Conservation (phyloP, 306 rosid genomes). For the Trifolium dubium region DNA sequence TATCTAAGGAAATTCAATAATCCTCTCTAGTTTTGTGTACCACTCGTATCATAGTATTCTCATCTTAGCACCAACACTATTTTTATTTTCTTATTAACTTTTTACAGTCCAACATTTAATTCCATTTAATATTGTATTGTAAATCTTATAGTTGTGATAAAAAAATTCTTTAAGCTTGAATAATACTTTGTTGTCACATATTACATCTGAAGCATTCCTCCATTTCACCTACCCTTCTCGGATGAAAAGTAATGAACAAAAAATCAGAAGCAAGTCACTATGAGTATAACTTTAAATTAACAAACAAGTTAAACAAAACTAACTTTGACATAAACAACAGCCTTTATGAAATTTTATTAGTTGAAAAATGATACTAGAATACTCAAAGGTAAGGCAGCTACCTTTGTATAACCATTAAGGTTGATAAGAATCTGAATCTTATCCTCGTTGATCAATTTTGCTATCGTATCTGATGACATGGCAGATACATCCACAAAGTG, state of each 20-base stretch:
- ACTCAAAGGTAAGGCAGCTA: slow-evolving; percentile 25
- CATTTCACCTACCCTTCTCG: neutral
- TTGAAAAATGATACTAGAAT: neutral
- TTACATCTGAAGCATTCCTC: slow-evolving; percentile 7
- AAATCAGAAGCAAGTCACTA: neutral
- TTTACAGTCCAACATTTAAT: neutral
- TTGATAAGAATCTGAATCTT: slow-evolving; percentile 88
- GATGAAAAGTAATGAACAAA: neutral
- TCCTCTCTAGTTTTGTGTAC: neutral
- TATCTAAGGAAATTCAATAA: neutral
- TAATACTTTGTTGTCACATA: neutral
- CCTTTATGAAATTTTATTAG: neutral
- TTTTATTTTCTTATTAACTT: neutral
- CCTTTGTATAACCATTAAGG: slow-evolving; percentile 99
- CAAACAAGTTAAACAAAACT: slow-evolving; percentile 18
- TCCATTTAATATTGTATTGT: neutral
- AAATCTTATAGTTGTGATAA: neutral
- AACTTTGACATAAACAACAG: neutral
- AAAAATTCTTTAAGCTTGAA: neutral
- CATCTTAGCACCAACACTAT: neutral
- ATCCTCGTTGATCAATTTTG: slow-evolving; percentile 84
- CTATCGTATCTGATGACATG: slow-evolving; percentile 86
- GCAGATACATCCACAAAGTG: slow-evolving; percentile 91
- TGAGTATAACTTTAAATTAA: neutral
- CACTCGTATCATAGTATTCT: neutral